Base-by-base conservation (phyloP, 2,329 filamentous ascomycete genomes). In the Colletotrichum gloeosporioides region DNA sequence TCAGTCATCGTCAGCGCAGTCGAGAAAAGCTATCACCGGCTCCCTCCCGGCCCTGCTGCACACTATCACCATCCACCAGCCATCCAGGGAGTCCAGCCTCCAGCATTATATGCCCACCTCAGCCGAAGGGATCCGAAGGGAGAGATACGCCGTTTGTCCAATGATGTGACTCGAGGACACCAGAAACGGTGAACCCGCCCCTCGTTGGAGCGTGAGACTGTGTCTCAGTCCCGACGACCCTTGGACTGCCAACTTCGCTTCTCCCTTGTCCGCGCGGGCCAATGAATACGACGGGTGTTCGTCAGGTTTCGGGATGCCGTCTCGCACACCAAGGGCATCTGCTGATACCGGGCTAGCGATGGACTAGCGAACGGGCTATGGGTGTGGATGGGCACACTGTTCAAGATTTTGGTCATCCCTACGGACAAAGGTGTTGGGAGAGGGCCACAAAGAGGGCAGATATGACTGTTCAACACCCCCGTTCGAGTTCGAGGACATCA, bases 21-120 rank as follows among this genome's bases (percentile, higher is more conserved):
- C n/a, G 22, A 22, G 22, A 53, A 53, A 53, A 53, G 44, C 39
- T 22, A 27, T n/a, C 29, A 7, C 36, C 34, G 63, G 55, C 39
- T 25, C 69, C 49, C 70, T 31, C 27, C 25, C 32, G 18, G 27
- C 62, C 68, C 68, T 67, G 55, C 55, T 32, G 44, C 32, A 32
- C 57, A 62, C 31, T 31, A 57, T 64, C 49, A 5, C 61, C 44
- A 18, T 6, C n/a, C 18, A 32, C 70, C 64, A 61, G 65, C 59
- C 71, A 69, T 39, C 64, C 18, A 76, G 74, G 74, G 74, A 74
- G 74, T n/a, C 74, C 74, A 74, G 27, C 74, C 74, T 68, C 73
- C 64, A 13, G 18, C 31, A 69, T 74, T 61, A 59, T 49, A 59
- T 49, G 22, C 27, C 34, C 57, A 22, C 22, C 18, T 53, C 27